Conservation (phyloP, 78 protist species). For the Dictyostelium discoideum region DNA sequence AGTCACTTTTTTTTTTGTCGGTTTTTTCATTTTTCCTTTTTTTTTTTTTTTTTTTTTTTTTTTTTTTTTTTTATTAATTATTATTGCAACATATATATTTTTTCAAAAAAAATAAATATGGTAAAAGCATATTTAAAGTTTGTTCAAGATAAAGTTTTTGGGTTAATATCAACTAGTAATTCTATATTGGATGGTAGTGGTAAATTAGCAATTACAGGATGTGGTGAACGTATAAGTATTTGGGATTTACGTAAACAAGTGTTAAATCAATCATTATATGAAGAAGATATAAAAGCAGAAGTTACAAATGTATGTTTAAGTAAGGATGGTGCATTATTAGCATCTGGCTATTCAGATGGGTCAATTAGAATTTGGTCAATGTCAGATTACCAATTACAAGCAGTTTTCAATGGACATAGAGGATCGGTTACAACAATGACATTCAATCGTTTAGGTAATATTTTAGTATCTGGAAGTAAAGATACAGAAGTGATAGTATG, state of each 20-base stretch:
- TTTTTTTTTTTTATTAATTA: neutral
- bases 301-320: slow-evolving; percentile 13
- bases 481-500: slow-evolving; percentile 95
- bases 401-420: slow-evolving; percentile 86
- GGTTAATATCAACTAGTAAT: slow-evolving; percentile 42
- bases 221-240: slow-evolving; percentile 54
- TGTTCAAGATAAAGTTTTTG: slow-evolving; percentile 58
- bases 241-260: slow-evolving; percentile 60
- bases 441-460: slow-evolving; percentile 76
- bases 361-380: slow-evolving; percentile 85
- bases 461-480: slow-evolving; percentile 86
- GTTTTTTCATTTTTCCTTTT: too few relatives aligned
- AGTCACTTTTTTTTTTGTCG: too few relatives aligned
- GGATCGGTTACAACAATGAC: slow-evolving; percentile 73
- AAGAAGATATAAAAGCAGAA: slow-evolving; percentile 50
- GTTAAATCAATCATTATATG: neutral
- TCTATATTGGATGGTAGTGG: slow-evolving; percentile 41
- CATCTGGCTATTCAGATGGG: slow-evolving; percentile 83
- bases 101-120: slow-evolving; percentile 6
- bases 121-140: slow-evolving; percentile 74
- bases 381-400: neutral
- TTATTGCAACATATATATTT: neutral
- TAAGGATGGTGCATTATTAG: slow-evolving; percentile 37
- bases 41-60: neutral
- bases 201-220: slow-evolving; percentile 58